These are phyloP conservation scores for Candida anglica DNA, from an alignment of 805 yeast genomes.

Conservation along the genomic window DNA sequence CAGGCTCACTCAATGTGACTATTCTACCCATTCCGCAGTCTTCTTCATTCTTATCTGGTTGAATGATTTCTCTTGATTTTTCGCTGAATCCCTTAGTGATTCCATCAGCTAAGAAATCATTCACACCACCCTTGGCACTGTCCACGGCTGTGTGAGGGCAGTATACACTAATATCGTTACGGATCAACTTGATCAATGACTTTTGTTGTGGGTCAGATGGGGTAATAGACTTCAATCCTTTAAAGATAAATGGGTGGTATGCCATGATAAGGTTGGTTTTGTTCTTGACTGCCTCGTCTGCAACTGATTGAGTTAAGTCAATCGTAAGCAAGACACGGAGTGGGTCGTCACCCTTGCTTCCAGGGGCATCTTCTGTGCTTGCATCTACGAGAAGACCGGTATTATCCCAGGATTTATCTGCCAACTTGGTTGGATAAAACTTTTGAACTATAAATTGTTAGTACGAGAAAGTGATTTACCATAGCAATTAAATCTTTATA, in stretches of 20 bases:
- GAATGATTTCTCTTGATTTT: constrained; percentile 32
- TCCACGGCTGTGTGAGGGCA: constrained; percentile 97
- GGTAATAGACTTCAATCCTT: constrained; percentile 74
- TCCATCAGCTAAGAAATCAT: constrained; percentile 82
- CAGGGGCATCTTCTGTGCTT: constrained; percentile 22
- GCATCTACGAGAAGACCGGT: constrained; percentile 87
- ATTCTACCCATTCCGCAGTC: constrained; percentile 83
- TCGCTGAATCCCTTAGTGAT: constrained; percentile 30
- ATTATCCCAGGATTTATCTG: constrained; percentile 92
- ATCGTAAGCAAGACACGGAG: constrained; percentile 61
- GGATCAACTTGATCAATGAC: constrained; percentile 68
- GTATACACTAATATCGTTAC: constrained; percentile 81
- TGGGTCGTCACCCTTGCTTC: constrained; percentile 7
- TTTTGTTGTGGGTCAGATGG: constrained; percentile 71
- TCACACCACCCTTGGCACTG: constrained; percentile 89
- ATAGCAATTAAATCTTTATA: constrained; percentile 7
- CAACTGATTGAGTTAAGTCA: constrained; percentile 81
- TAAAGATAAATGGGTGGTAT: constrained; percentile 89
- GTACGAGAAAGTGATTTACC: constrained; percentile 1
- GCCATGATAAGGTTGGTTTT: constrained; percentile 66
- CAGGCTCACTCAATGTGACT: constrained; percentile 44
- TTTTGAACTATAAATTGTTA: constrained; percentile 49
- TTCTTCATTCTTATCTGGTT: constrained; percentile 38
- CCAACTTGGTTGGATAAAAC: constrained; percentile 75
- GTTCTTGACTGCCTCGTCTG: constrained; percentile 70